Percentiles rank a stretch among this genome's conserved stretches.
Conservation (phyloP, 2,329 filamentous ascomycete genomes). For the Beauveria sp. region DNA sequence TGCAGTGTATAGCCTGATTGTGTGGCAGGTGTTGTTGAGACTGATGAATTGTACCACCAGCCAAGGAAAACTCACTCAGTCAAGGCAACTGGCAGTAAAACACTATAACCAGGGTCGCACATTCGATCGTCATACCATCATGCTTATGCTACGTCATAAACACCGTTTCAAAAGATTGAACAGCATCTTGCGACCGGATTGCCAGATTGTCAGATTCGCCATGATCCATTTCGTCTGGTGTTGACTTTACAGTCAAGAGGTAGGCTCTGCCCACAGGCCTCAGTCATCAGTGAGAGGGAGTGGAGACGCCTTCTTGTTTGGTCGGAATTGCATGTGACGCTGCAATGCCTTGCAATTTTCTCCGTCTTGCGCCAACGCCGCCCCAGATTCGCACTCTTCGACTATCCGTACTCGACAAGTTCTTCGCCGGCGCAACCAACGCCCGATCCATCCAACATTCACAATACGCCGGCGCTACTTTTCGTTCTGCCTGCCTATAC, state of each 20-base stretch:
- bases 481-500: not conserved
- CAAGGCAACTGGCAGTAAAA: not conserved
- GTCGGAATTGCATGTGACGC: not conserved
- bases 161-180: not conserved
- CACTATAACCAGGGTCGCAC: not conserved
- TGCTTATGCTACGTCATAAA: not conserved
- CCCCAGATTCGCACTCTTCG: not conserved
- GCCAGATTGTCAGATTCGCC: not conserved
- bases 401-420: no score
- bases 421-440: not conserved
- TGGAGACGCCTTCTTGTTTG: no score
- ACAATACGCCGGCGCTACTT: not conserved
- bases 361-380: not conserved
- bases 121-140: not conserved
- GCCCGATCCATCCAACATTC: no score
- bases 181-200: no score
- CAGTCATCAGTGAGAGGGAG: not conserved
- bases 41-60: not conserved
- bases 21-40: not conserved
- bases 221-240: not conserved
- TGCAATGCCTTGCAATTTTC: not conserved
- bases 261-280: not conserved
- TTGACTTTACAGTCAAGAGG: not conserved
- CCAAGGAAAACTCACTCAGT: not conserved
- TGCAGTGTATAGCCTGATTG: not conserved